phyloP scores from a whole-genome alignment of 176 grass and related monocot genomes.

The Musa acuminata region DNA sequence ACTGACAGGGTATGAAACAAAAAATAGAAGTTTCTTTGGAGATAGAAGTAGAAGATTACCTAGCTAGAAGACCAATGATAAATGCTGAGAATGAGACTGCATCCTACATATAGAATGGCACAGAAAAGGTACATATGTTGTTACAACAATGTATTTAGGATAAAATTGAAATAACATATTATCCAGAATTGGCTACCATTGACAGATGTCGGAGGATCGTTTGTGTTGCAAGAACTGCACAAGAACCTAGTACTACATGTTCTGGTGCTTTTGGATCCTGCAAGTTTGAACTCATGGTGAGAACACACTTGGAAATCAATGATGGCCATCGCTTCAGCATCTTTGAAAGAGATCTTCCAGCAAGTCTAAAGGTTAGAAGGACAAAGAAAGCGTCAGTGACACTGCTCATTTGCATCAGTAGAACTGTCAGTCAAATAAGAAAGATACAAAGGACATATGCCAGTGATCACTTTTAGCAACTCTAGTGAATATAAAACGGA shows the following conservation, averaged over 20 bases:
- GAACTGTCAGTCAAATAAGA: background rate
- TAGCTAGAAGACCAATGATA: conserved; percentile 75
- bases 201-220: conserved; percentile 72
- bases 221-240: conserved; percentile 54
- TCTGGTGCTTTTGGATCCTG: conserved; percentile 56
- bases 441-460: background rate
- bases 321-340: conserved; percentile 81
- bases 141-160: conserved; percentile 10
- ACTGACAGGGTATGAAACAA: too few relatives aligned
- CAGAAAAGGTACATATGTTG: conserved; percentile 3
- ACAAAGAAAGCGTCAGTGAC: background rate
- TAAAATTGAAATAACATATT: conserved; percentile 3
- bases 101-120: conserved; percentile 45
- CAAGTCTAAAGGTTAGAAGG: conserved; percentile 38
- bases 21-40: background rate
- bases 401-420: background rate
- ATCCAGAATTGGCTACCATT: conserved; percentile 34
- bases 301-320: conserved; percentile 64
- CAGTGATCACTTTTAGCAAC: background rate
- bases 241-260: conserved; percentile 81
- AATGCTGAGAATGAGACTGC: conserved; percentile 63
- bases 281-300: conserved; percentile 48
- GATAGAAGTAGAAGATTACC: conserved; percentile 37
- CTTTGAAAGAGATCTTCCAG: conserved; percentile 72
- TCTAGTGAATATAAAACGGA: background rate